phyloP scores from a whole-genome alignment of 2,329 filamentous ascomycete genomes.

The Alternaria ethzedia region DNA sequence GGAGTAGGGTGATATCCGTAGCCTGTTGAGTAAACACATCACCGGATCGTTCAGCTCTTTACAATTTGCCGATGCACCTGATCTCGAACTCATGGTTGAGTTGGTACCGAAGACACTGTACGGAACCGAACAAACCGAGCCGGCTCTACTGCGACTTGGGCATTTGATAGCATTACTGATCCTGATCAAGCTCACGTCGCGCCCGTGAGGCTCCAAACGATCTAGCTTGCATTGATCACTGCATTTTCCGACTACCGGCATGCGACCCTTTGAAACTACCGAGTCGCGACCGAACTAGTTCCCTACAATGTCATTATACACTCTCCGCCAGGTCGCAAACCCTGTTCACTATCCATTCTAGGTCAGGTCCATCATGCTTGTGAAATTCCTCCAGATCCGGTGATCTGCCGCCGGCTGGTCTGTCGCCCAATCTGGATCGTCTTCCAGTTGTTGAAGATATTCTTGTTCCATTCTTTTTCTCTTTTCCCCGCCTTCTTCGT shows the following conservation, averaged over 20 bases:
- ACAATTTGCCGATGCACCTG: neutral
- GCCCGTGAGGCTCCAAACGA: neutral
- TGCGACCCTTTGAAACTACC: neutral
- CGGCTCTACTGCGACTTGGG: neutral
- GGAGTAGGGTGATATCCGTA: neutral
- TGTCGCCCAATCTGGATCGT: neutral
- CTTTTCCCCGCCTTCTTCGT: neutral
- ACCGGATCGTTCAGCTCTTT: neutral
- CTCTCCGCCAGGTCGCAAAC: neutral
- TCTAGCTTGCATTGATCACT: neutral
- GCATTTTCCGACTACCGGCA: neutral
- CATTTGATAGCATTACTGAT: neutral
- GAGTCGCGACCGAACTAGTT: neutral
- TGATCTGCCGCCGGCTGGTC: neutral
- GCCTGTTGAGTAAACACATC: neutral
- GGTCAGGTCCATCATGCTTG: neutral
- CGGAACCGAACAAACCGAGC: neutral
- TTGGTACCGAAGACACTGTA: neutral
- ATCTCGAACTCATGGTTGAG: neutral
- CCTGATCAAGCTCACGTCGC: neutral
- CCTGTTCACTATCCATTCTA: neutral
- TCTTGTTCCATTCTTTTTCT: conserved; percentile 3
- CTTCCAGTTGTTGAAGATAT: neutral
- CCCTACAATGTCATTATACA: neutral
- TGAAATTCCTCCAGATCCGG: neutral